Percentiles rank a stretch among this genome's conserved stretches.
phyloP scores from a whole-genome alignment of 2,329 filamentous ascomycete species.

The Fusarium equiseti region DNA sequence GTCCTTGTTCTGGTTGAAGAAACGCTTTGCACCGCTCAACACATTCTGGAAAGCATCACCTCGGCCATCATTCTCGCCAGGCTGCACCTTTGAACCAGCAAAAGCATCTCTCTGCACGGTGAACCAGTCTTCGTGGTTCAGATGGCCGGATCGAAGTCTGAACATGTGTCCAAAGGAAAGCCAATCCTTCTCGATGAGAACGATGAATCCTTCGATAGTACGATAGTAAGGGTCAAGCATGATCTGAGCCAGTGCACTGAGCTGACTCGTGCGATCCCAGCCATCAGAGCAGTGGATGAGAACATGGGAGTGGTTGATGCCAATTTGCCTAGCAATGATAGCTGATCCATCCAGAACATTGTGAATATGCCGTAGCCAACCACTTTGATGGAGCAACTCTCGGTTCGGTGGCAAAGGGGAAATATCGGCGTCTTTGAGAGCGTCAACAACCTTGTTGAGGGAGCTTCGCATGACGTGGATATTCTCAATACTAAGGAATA shows the following conservation, averaged over 20 bases:
- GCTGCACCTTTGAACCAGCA: slow-evolving; percentile 72
- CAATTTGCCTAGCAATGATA: slow-evolving; percentile 87
- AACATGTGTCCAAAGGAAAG: slow-evolving; percentile 99
- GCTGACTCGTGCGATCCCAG: slow-evolving; percentile 96
- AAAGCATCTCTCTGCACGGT: slow-evolving; percentile 83
- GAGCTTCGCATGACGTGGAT: slow-evolving; percentile 98
- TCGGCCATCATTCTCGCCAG: slow-evolving; percentile 70
- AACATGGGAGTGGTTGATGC: slow-evolving; percentile 92
- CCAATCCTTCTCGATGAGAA: slow-evolving; percentile 97
- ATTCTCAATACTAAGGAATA: slow-evolving; percentile 95
- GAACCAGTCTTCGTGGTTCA: slow-evolving; percentile 96
- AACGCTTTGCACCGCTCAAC: slow-evolving; percentile 88
- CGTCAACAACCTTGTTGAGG: slow-evolving; percentile 86
- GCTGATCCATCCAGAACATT: slow-evolving; percentile 86
- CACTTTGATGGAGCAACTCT: slow-evolving; percentile 83
- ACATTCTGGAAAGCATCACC: slow-evolving; percentile 88
- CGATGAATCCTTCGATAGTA: slow-evolving; percentile 93
- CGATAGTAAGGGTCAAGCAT: slow-evolving; percentile 96
- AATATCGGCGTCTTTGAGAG: slow-evolving; percentile 92
- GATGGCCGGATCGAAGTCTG: slow-evolving; percentile 86
- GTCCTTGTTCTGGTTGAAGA: slow-evolving; percentile 79
- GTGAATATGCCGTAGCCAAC: slow-evolving; percentile 91
- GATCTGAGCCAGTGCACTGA: slow-evolving; percentile 90
- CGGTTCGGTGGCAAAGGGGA: slow-evolving; percentile 84
- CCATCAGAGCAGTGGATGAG: slow-evolving; percentile 98